A percentile compares a stretch with the other conserved stretches of the same genome.
Conservation (phyloP, 345 rosid genomes). For the Citropsis articulata region DNA sequence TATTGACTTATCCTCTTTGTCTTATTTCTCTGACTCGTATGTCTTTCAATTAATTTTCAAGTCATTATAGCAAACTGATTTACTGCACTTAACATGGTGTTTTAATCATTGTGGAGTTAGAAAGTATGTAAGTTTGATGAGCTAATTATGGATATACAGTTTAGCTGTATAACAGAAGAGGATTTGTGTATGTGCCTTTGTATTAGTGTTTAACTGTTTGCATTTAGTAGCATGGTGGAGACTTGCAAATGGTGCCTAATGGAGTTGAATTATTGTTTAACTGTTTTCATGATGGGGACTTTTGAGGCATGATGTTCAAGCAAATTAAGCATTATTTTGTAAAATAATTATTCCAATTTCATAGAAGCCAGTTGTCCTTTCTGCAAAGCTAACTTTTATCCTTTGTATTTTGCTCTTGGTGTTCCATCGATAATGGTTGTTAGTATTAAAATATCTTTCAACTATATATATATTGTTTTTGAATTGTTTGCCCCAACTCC, state of each 20-base stretch:
- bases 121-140: not conserved
- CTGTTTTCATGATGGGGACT: not conserved
- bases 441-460: no score
- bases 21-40: not conserved
- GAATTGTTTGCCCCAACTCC: not conserved
- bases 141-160: not conserved
- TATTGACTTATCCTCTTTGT: not conserved
- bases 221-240: not conserved
- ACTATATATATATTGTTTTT: not conserved
- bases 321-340: not conserved
- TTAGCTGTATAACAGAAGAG: no score
- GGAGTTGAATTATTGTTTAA: not conserved
- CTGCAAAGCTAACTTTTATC: not conserved
- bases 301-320: not conserved
- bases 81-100: not conserved
- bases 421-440: not conserved
- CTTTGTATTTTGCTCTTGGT: not conserved
- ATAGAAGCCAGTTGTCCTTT: not conserved
- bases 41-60: not conserved
- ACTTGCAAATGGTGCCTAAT: not conserved
- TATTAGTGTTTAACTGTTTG: not conserved
- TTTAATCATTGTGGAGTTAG: not conserved
- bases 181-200: not conserved
- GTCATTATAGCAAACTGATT: not conserved
- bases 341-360: not conserved